A percentile compares a stretch with the other conserved stretches of the same genome.
These are phyloP conservation scores for Xylaria sp. DNA, from an alignment of 2,329 filamentous ascomycete genomes.

Conservation along the genomic window DNA sequence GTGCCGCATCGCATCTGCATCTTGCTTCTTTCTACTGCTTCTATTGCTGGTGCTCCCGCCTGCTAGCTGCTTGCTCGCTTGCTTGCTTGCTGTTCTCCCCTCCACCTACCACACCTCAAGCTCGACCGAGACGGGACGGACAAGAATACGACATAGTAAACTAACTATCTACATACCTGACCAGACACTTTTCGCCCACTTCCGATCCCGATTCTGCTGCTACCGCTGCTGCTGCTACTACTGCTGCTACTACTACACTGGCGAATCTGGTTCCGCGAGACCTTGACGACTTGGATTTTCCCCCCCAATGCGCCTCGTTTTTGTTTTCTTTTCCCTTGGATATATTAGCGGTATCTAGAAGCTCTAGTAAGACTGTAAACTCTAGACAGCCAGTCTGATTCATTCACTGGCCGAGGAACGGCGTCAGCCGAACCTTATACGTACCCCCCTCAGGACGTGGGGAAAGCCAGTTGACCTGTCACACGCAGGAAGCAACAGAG, in stretches of 20 bases:
- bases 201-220: constrained; percentile 30
- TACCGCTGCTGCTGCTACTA: neutral
- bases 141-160: constrained; percentile 30
- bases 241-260: neutral
- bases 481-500: constrained; percentile 41
- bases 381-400: constrained; percentile 39
- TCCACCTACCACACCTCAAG: constrained; percentile 38
- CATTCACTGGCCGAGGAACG: constrained; percentile 45
- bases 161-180: neutral
- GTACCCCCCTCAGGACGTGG: constrained; percentile 45
- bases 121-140: constrained; percentile 40
- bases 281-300: constrained; percentile 1
- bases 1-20: constrained; percentile 13
- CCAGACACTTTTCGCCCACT: constrained; percentile 30
- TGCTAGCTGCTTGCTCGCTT: constrained; percentile 12
- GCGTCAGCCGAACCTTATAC: constrained; percentile 46
- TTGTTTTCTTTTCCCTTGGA: constrained; percentile 9
- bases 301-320: constrained; percentile 7
- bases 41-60: constrained; percentile 18
- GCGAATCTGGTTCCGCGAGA: constrained; percentile 21
- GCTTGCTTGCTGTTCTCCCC: constrained; percentile 26
- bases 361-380: constrained; percentile 27
- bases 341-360: constrained; percentile 24
- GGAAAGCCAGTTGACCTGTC: constrained; percentile 47
- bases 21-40: constrained; percentile 3